A percentile compares a stretch with the other conserved stretches of the same genome.
These are phyloP conservation scores for Ceratobasidium sp. DNA, from an alignment of 1,284 basidiomycete species.

Conservation along the genomic window DNA sequence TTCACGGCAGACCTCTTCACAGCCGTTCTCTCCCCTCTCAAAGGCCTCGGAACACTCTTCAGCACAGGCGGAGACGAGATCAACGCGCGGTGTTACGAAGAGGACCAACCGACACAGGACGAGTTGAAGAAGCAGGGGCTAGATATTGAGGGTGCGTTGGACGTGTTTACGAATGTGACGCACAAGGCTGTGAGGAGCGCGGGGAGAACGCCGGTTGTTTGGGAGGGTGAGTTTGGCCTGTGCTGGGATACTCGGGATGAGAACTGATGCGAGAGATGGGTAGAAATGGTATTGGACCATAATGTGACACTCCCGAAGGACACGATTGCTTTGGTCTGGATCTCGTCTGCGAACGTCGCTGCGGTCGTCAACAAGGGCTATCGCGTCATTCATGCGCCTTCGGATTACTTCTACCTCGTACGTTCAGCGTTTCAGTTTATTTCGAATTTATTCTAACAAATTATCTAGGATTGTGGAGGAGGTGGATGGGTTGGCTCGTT, in stretches of 20 bases:
- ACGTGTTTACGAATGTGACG: slow-evolving; percentile 66
- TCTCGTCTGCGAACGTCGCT: slow-evolving; percentile 67
- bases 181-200: slow-evolving; percentile 59
- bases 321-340: slow-evolving; percentile 82
- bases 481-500: slow-evolving; percentile 80
- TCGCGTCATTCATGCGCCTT: slow-evolving; percentile 72
- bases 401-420: slow-evolving; percentile 81
- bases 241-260: slow-evolving; percentile 52
- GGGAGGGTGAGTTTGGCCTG: slow-evolving; percentile 64
- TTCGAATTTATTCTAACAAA: slow-evolving; percentile 10
- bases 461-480: slow-evolving; percentile 75
- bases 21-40: slow-evolving; percentile 53
- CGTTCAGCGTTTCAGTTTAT: slow-evolving; percentile 43
- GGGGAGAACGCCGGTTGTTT: slow-evolving; percentile 72
- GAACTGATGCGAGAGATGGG: slow-evolving; percentile 4
- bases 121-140: slow-evolving; percentile 61
- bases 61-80: slow-evolving; percentile 88
- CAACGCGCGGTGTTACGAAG: slow-evolving; percentile 73
- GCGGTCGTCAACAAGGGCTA: slow-evolving; percentile 69
- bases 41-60: slow-evolving; percentile 71
- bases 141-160: slow-evolving; percentile 72
- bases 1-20: slow-evolving; percentile 63
- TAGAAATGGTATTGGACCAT: slow-evolving; percentile 76
- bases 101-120: slow-evolving; percentile 68
- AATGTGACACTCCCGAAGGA: slow-evolving; percentile 70